Conservation (phyloP, 2,329 filamentous ascomycete species). For the Colletotrichum scovillei region DNA sequence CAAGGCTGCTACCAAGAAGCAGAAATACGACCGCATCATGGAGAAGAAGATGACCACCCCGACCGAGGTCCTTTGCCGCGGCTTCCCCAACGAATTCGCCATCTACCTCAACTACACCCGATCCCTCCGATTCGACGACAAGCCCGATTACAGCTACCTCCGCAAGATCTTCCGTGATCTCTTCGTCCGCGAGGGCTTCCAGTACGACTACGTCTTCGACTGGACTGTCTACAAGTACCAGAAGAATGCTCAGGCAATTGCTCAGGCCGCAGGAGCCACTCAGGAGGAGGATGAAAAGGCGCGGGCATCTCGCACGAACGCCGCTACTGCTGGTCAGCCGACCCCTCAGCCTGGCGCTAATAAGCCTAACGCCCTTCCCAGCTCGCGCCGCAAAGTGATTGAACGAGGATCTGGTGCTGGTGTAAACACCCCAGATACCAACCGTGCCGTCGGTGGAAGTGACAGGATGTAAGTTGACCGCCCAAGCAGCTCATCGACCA, state of each 20-base stretch:
- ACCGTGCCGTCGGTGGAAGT: conserved; percentile 81
- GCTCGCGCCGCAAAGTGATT: conserved; percentile 86
- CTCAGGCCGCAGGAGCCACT: conserved; percentile 74
- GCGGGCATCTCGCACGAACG: conserved; percentile 73
- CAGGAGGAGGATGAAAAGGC: conserved; percentile 83
- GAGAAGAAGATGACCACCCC: conserved; percentile 99
- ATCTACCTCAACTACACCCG: conserved; percentile 99
- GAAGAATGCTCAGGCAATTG: conserved; percentile 93
- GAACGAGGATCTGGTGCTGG: conserved; percentile 70
- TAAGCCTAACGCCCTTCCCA: conserved; percentile 80
- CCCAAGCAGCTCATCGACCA: conserved; percentile 59
- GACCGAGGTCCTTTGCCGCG: conserved; percentile 97
- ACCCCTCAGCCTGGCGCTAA: conserved; percentile 68
- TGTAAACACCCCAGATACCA: conserved; percentile 77
- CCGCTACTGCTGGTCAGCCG: conserved; percentile 72
- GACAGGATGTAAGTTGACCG: conserved; percentile 95
- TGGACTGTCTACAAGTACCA: conserved; percentile 99
- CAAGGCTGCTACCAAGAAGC: conserved; percentile 99
- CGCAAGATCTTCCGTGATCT: conserved; percentile 99
- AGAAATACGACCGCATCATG: conserved; percentile 99
- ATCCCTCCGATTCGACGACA: conserved; percentile 98
- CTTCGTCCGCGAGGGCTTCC: conserved; percentile 98
- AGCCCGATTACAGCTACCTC: conserved; percentile 99
- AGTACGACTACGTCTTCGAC: conserved; percentile 99
- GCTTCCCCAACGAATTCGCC: conserved; percentile 99